Conservation (phyloP, 2,329 filamentous ascomycete species). For the Monosporascus sp. region DNA sequence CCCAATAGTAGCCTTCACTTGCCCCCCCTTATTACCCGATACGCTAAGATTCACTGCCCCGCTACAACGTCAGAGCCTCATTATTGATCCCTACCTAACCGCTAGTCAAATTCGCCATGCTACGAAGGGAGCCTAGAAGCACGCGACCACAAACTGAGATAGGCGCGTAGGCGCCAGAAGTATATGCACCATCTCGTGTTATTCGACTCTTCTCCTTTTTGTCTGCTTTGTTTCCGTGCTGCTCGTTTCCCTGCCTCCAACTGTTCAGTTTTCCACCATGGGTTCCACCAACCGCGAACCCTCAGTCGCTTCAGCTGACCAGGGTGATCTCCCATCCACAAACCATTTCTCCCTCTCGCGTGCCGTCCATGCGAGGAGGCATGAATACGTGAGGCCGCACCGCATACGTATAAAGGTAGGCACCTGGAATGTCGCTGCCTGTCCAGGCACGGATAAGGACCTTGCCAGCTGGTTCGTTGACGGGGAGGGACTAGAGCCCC, state of each 20-base stretch:
- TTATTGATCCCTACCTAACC: not conserved
- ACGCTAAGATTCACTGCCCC: constrained; percentile 3
- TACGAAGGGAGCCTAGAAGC: constrained; percentile 1
- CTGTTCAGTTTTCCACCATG: constrained; percentile 13
- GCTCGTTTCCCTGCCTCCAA: not conserved
- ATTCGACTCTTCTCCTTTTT: not conserved
- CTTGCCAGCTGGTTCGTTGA: constrained; percentile 83
- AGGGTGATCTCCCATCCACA: constrained; percentile 37
- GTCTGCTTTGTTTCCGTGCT: not conserved
- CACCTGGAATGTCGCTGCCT: constrained; percentile 89
- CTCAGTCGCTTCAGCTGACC: constrained; percentile 33
- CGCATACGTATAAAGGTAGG: constrained; percentile 83
- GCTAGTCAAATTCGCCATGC: constrained; percentile 6
- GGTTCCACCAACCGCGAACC: constrained; percentile 19
- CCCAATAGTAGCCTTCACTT: too few relatives aligned
- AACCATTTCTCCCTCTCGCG: constrained; percentile 55
- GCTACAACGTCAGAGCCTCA: constrained; percentile 12
- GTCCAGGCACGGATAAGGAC: constrained; percentile 81
- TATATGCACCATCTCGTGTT: not conserved
- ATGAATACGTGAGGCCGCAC: constrained; percentile 73
- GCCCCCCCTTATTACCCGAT: too few relatives aligned
- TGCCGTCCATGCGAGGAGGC: constrained; percentile 64
- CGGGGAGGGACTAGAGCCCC: constrained; percentile 64
- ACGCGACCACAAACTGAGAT: constrained; percentile 14
- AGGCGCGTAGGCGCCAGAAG: constrained; percentile 8